Percentiles rank a stretch among this genome's conserved stretches.
Conservation (phyloP, 441 rosid species). For the Lepidium campestre region DNA sequence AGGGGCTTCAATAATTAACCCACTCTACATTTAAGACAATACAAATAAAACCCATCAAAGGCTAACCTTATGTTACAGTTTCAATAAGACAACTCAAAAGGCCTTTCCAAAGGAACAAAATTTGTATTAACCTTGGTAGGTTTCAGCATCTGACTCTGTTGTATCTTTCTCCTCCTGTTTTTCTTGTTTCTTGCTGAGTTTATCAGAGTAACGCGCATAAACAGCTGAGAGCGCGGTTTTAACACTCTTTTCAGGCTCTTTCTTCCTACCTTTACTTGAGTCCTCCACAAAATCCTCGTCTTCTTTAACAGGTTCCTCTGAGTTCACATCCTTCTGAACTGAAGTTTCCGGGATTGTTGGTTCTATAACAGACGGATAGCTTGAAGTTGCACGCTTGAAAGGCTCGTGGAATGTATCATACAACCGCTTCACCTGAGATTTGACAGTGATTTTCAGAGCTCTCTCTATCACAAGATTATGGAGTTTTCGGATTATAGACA, state of each 20-base stretch:
- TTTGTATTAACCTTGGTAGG: conserved; percentile 5
- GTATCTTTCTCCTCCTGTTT: conserved; percentile 27
- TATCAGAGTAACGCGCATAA: conserved; percentile 59
- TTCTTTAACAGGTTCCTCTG: conserved; percentile 32
- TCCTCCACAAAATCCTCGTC: conserved; percentile 45
- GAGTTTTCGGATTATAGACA: not conserved
- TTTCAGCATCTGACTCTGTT: conserved; percentile 22
- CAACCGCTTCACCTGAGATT: conserved; percentile 71
- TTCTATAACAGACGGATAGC: conserved; percentile 44
- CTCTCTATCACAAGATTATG: not conserved
- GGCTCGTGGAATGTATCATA: conserved; percentile 95
- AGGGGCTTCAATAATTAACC: not conserved
- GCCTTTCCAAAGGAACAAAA: not conserved
- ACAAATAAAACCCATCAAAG: not conserved
- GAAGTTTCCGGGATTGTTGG: conserved; percentile 38
- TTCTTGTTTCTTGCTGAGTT: conserved; percentile 34
- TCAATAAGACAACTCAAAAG: too few relatives aligned
- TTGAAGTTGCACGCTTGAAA: conserved; percentile 63
- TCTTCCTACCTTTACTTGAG: conserved; percentile 45
- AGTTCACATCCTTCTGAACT: conserved; percentile 32
- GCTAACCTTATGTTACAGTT: not conserved
- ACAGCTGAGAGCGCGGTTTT: conserved; percentile 80
- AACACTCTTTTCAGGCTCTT: conserved; percentile 55
- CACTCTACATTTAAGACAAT: not conserved
- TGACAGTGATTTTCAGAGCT: not conserved